phyloP scores from a whole-genome alignment of 306 rosid species.

The Dryas octopetala region DNA sequence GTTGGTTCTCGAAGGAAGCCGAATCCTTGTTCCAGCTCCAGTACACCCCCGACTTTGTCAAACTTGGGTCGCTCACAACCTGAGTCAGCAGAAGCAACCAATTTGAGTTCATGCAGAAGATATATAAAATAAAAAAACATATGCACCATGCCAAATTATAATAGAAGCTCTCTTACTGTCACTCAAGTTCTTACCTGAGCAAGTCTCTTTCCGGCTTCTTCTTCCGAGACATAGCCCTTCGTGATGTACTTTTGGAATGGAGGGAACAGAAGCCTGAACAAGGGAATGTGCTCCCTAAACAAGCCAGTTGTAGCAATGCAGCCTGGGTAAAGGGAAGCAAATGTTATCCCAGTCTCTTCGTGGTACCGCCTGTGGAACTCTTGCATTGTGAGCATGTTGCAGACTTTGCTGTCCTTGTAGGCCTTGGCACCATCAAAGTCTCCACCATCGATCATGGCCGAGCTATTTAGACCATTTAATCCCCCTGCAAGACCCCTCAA shows the following conservation, averaged over 20 bases:
- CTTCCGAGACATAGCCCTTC: conserved; percentile 94
- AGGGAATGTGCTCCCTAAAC: conserved; percentile 95
- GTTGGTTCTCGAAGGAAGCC: conserved; percentile 89
- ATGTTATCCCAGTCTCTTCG: conserved; percentile 90
- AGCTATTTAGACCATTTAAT: conserved; percentile 75
- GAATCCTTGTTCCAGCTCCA: conserved; percentile 99
- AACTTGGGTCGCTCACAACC: conserved; percentile 95
- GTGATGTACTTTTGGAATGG: conserved; percentile 98
- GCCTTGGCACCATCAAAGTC: conserved; percentile 98
- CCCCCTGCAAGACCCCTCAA: conserved; percentile 93
- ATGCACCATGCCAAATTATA: not conserved
- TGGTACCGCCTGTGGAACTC: conserved; percentile 82
- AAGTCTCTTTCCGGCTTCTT: conserved; percentile 94
- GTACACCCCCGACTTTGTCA: conserved; percentile 95
- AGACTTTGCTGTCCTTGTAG: conserved; percentile 98
- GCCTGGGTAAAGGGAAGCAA: conserved; percentile 93
- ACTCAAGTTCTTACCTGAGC: conserved; percentile 67
- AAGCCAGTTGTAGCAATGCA: conserved; percentile 98
- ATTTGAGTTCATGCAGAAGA: conserved; percentile 12
- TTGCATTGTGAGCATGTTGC: conserved; percentile 98
- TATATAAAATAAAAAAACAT: conserved; percentile 1
- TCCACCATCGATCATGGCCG: conserved; percentile 94
- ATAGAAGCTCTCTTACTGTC: not conserved
- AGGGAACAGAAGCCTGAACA: conserved; percentile 89
- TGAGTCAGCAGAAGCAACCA: conserved; percentile 30